Conservation (phyloP, 2,329 filamentous ascomycete species). For the Ophioceras dolichostomum region DNA sequence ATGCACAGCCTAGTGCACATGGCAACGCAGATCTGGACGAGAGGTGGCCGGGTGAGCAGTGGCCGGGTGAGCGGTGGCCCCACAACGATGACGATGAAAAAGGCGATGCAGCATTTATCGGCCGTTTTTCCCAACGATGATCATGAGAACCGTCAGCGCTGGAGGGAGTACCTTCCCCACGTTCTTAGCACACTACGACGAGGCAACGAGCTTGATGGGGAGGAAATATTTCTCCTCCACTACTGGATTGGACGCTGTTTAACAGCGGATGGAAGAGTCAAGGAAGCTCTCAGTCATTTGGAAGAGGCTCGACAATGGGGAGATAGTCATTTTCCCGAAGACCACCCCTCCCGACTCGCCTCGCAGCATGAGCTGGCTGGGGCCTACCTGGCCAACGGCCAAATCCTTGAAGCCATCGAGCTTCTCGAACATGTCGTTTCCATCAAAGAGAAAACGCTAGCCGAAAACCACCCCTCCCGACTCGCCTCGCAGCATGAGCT, state of each 20-base stretch:
- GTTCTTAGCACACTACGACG: constrained; percentile 11
- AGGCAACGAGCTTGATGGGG: constrained; percentile 6
- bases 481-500: no score
- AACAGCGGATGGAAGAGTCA: constrained; percentile 8
- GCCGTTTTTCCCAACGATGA: constrained; percentile 5
- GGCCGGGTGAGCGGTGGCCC: no score
- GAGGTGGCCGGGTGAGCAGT: no score
- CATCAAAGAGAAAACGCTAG: no score
- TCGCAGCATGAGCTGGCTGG: constrained; percentile 10
- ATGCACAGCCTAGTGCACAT: constrained; percentile 24
- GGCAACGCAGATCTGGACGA: constrained; percentile 17
- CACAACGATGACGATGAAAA: constrained; percentile 1
- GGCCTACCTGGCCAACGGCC: constrained; percentile 9
- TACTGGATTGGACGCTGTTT: constrained; percentile 11
- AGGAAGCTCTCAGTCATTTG: constrained; percentile 5
- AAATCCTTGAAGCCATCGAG: constrained; percentile 10
- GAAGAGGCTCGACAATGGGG: constrained; percentile 3
- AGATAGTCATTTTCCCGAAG: constrained; percentile 3
- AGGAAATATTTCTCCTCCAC: constrained; percentile 10
- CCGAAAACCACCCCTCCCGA: no score
- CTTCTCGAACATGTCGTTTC: constrained; percentile 12
- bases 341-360: constrained; percentile 1
- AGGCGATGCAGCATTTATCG: constrained; percentile 6
- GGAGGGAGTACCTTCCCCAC: constrained; percentile 16
- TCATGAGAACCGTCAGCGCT: constrained; percentile 8